A percentile compares a stretch with the other conserved stretches of the same genome.
Conservation (phyloP, 352 stramenopile genomes). For the Phytophthora hibernalis region DNA sequence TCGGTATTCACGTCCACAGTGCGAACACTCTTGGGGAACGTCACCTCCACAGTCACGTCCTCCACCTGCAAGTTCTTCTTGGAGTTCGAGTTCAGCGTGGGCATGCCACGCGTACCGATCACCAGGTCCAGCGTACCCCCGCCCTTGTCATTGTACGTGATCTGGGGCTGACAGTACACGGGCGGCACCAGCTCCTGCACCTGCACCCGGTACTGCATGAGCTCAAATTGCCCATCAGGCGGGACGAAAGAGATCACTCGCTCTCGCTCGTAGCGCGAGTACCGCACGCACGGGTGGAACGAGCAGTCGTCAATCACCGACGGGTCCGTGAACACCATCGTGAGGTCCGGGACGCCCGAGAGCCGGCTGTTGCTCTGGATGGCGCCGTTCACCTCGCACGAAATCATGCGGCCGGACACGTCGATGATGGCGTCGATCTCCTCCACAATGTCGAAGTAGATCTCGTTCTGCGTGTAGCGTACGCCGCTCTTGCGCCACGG, state of each 20-base stretch:
- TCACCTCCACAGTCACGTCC: conserved; percentile 95
- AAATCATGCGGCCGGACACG: conserved; percentile 91
- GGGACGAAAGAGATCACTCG: conserved; percentile 98
- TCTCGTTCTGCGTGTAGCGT: conserved; percentile 97
- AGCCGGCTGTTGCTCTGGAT: conserved; percentile 97
- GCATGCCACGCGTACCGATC: conserved; percentile 78
- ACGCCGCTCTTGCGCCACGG: conserved; percentile 97
- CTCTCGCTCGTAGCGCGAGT: conserved; percentile 96
- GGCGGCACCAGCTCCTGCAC: conserved; percentile 86
- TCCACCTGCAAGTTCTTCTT: conserved; percentile 85
- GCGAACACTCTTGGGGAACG: conserved; percentile 96
- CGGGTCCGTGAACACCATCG: conserved; percentile 96
- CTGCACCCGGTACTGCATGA: conserved; percentile 90
- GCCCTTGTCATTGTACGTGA: conserved; percentile 84
- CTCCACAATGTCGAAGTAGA: conserved; percentile 99
- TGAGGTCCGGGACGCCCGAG: conserved; percentile 96
- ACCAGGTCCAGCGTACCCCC: conserved; percentile 73
- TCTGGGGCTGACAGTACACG: conserved; percentile 90
- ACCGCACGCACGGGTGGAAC: conserved; percentile 98
- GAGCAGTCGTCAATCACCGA: conserved; percentile 97
- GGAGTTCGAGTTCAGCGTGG: conserved; percentile 79
- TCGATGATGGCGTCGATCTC: conserved; percentile 98
- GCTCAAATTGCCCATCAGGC: conserved; percentile 97
- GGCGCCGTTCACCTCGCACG: conserved; percentile 94
- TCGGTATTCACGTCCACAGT: conserved; percentile 95